phyloP scores from a whole-genome alignment of 805 yeast genomes.

The Wickerhamiella dianesei region DNA sequence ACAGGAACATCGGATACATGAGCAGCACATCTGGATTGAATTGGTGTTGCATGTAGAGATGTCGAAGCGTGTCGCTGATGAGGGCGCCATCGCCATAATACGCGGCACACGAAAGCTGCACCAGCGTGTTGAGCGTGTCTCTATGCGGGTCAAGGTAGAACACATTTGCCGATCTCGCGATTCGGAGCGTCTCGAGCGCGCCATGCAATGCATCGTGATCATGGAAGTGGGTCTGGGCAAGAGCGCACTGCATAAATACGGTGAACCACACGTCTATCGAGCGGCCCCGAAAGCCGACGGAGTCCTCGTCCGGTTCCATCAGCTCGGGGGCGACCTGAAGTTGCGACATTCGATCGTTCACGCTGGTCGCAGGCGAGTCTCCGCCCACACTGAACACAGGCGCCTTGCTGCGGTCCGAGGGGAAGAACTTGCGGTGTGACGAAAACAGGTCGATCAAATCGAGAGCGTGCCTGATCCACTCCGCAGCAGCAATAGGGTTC shows the following conservation, averaged over 20 bases:
- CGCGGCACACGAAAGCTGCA: slow-evolving; percentile 47
- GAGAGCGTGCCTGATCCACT: slow-evolving; percentile 76
- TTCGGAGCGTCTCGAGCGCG: slow-evolving; percentile 54
- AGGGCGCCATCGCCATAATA: slow-evolving; percentile 38
- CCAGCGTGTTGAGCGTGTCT: slow-evolving; percentile 46
- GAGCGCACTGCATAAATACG: slow-evolving; percentile 64
- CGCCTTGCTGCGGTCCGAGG: slow-evolving; percentile 51
- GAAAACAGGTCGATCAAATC: slow-evolving; percentile 75
- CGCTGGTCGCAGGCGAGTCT: slow-evolving; percentile 34
- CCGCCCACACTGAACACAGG: slow-evolving; percentile 13
- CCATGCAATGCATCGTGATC: slow-evolving; percentile 27
- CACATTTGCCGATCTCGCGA: slow-evolving; percentile 66
- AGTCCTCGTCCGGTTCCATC: slow-evolving; percentile 19
- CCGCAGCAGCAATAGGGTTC: slow-evolving; percentile 47
- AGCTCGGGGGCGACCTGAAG: slow-evolving; percentile 22
- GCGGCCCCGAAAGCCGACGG: slow-evolving; percentile 53
- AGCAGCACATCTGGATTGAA: slow-evolving; percentile 58
- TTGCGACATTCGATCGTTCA: slow-evolving; percentile 42
- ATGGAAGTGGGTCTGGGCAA: slow-evolving; percentile 50
- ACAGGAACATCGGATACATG: slow-evolving; percentile 51
- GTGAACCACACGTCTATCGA: slow-evolving; percentile 73
- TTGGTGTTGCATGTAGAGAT: slow-evolving; percentile 52
- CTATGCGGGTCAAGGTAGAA: slow-evolving; percentile 54
- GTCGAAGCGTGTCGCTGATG: slow-evolving; percentile 47
- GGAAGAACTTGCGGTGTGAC: slow-evolving; percentile 63